Percentiles rank a stretch among this genome's conserved stretches.
Evolutionary conservation across 2,329 filamentous ascomycete species (phyloP).

Genomic region (Talaromyces sp.): DNA sequence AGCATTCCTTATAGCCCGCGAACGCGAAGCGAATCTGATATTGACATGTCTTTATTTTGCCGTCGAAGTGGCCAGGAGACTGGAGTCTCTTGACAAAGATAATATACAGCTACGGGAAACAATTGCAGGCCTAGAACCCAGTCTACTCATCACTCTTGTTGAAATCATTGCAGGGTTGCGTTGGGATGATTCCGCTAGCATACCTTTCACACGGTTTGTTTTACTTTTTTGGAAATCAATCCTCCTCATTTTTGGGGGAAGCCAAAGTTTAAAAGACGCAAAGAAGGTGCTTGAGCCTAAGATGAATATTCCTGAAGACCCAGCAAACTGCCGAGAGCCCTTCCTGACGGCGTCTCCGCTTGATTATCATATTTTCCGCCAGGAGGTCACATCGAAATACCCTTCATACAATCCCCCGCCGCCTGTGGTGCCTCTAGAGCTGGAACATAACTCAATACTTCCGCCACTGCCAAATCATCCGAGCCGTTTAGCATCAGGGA

Average conservation of each 20-base stretch:
- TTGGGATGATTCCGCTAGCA: conserved; percentile 56
- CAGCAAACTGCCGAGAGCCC: conserved; percentile 58
- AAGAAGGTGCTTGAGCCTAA: conserved; percentile 60
- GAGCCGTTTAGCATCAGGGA: conserved; percentile 53
- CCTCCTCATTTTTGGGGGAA: conserved; percentile 77
- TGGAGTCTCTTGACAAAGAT: conserved; percentile 22
- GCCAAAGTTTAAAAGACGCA: conserved; percentile 62
- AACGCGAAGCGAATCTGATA: conserved; percentile 37
- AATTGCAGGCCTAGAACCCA: conserved; percentile 53
- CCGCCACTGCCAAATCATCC: conserved; percentile 76
- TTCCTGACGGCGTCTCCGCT: conserved; percentile 87
- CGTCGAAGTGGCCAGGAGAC: conserved; percentile 35
- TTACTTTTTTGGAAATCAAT: conserved; percentile 89
- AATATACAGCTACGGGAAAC: conserved; percentile 22
- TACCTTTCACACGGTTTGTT: conserved; percentile 56
- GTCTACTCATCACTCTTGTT: conserved; percentile 66
- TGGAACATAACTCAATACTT: conserved; percentile 84
- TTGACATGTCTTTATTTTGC: conserved; percentile 39
- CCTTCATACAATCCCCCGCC: conserved; percentile 89
- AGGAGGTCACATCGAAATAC: conserved; percentile 97
- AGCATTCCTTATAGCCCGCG: conserved; percentile 29
- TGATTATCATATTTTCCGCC: conserved; percentile 92
- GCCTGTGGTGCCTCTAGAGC: conserved; percentile 75
- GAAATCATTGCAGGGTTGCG: conserved; percentile 62
- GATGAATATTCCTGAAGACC: conserved; percentile 43